phyloP scores from a whole-genome alignment of 2,329 filamentous ascomycete species.

The Zymoseptoria crescenta region DNA sequence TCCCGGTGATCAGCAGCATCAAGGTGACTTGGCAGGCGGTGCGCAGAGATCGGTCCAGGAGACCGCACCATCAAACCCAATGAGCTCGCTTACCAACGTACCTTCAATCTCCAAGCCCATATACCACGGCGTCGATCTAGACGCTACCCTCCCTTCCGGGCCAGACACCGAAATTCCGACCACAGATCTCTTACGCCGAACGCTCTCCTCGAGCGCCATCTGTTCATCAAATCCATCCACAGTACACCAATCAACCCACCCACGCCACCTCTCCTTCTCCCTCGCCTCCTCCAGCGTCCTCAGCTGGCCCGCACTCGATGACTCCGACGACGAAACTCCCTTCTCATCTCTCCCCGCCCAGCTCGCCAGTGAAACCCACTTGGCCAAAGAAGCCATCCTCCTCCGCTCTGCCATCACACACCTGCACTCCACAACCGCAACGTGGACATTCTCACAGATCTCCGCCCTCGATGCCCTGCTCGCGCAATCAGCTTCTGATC shows the following conservation, averaged over 20 bases:
- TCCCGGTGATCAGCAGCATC: background rate
- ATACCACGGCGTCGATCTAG: conserved; percentile 52
- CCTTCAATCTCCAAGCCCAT: conserved; percentile 52
- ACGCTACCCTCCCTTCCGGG: conserved; percentile 45
- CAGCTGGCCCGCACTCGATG: conserved; percentile 45
- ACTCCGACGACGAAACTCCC: conserved; percentile 27
- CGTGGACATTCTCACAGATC: conserved; percentile 57
- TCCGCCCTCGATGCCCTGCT: conserved; percentile 47
- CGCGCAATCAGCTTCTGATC: conserved; percentile 53
- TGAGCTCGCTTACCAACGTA: conserved; percentile 17
- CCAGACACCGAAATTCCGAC: conserved; percentile 41
- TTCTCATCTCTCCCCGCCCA: conserved; percentile 12
- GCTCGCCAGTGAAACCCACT: conserved; percentile 22
- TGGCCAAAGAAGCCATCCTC: conserved; percentile 48
- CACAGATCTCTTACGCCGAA: conserved; percentile 50
- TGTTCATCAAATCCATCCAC: conserved; percentile 36
- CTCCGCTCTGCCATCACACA: conserved; percentile 48
- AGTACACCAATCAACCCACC: conserved; percentile 20
- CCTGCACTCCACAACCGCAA: conserved; percentile 30
- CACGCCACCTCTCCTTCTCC: conserved; percentile 66
- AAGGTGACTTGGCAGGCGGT: background rate
- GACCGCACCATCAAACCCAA: conserved; percentile 2
- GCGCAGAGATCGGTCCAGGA: background rate
- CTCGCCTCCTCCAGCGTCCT: conserved; percentile 68
- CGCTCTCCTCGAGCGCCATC: conserved; percentile 28